Percentiles rank a stretch among this genome's conserved stretches.
These are phyloP conservation scores for Pseudozyma sp. DNA, from an alignment of 1,284 basidiomycete genomes.

Conservation along the genomic window DNA sequence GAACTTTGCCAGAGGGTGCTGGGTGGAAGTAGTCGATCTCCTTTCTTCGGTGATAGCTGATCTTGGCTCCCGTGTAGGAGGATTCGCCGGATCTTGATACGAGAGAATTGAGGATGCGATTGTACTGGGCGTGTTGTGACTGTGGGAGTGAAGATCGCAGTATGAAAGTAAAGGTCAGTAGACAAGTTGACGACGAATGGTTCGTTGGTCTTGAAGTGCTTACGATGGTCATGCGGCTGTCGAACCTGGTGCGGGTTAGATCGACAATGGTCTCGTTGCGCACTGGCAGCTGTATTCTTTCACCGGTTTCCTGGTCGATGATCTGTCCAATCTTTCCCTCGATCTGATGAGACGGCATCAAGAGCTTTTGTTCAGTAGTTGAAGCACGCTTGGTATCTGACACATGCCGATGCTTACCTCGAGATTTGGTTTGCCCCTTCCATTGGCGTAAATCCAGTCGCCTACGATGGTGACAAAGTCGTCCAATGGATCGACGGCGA, in stretches of 20 bases:
- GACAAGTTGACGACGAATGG: too few relatives aligned
- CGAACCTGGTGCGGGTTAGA: constrained; percentile 73
- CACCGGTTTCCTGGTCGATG: constrained; percentile 74
- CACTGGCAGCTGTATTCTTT: constrained; percentile 77
- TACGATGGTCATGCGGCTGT: constrained; percentile 90
- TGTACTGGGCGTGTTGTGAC: constrained; percentile 87
- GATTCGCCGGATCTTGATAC: constrained; percentile 70
- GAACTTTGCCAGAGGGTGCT: constrained; percentile 73
- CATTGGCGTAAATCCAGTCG: constrained; percentile 78
- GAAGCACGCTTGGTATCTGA: neutral
- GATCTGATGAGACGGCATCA: constrained; percentile 72
- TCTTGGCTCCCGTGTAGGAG: constrained; percentile 72
- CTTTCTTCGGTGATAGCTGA: constrained; percentile 82
- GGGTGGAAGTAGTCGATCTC: constrained; percentile 85
- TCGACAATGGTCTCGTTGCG: constrained; percentile 81
- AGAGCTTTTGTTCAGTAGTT: neutral
- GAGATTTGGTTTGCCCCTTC: constrained; percentile 70
- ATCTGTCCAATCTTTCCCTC: constrained; percentile 93
- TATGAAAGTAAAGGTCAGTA: too few relatives aligned
- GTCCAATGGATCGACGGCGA: constrained; percentile 91
- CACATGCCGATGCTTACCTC: constrained; percentile 69
- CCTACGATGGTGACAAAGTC: constrained; percentile 92
- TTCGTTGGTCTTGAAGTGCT: constrained; percentile 57
- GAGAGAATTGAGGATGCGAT: constrained; percentile 80
- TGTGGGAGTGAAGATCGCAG: constrained; percentile 65